Evolutionary conservation across 352 stramenopile species (phyloP), one percentile per base, ranked within the genome.

Genomic region (Elongisporangium undulatum): DNA sequence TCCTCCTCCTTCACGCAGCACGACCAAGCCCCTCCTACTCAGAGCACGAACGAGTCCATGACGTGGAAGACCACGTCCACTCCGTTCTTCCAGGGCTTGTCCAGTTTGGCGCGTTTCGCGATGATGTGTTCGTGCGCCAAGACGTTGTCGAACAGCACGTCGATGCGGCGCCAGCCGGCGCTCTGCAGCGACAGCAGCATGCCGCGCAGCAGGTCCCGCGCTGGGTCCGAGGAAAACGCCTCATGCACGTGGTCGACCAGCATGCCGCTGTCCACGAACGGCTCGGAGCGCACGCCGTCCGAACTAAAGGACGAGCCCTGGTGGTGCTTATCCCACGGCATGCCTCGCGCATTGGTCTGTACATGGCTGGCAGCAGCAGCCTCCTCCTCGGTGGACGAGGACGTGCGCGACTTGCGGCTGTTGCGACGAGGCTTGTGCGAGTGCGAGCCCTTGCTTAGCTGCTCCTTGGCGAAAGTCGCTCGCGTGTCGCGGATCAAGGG

Each of bases 61-160:
- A 87, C 69, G 66, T 93, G 83, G 52, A 91, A 79, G 29, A 90
- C 79, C 19, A 92, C 62, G 56, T 92, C 83, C 57, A 91, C 62
- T 29, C 83, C 83, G 8, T 75, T 87, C 23, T 84, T 72, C 21
- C 78, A 51, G 3, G 79, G 72, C 61, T 87, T 89, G 56, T 73
- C 48, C 12, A 73, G 63, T 24, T 83, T 85, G 12, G 79, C 74
- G 58, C 81, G 75, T 63, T 91, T 92, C 41, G 82, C 84, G 61
- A 94, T 89, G 64, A 94, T 94, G 58, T 84, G 79, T 59, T 90
- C 80, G 55, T 94, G 84, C 7, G 81, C 83, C 24, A 94, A 56
- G 1, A 85, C 66, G 29, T 75, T 87, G 50, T 85, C 71, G 55
- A 94, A 90, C 24, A 88, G 26, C 3, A 88, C 75, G 59, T 94